A percentile compares a stretch with the other conserved stretches of the same genome.
Evolutionary conservation across 176 grass and related monocot species (phyloP).

Genomic region (Ananas comosus): DNA sequence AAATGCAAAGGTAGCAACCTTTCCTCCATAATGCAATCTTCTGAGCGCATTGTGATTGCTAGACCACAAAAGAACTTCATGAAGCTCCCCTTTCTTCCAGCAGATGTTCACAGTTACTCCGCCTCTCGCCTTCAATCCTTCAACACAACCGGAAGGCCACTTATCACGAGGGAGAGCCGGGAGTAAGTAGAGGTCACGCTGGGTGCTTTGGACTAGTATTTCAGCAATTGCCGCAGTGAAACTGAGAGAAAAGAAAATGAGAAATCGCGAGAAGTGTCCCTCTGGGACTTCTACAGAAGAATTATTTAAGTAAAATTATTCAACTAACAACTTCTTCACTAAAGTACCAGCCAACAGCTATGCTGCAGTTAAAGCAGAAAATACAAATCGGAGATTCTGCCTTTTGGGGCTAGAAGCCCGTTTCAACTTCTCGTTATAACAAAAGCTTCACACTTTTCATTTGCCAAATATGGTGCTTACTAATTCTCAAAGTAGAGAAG

Average conservation of each 20-base stretch:
- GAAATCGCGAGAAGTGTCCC: background rate
- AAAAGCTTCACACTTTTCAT: no score
- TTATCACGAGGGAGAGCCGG: constrained; percentile 58
- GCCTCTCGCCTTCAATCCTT: constrained; percentile 75
- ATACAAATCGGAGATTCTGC: no score
- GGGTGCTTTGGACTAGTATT: constrained; percentile 79
- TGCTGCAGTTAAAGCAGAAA: no score
- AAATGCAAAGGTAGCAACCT: constrained; percentile 12
- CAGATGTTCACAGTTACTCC: constrained; percentile 50
- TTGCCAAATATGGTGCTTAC: no score
- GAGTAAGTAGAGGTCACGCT: constrained; percentile 56
- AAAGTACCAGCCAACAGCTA: no score
- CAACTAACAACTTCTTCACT: no score
- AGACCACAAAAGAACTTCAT: constrained; percentile 70
- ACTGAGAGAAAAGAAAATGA: constrained; percentile 31
- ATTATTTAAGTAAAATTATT: no score
- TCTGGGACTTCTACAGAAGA: background rate
- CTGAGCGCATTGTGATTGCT: constrained; percentile 28
- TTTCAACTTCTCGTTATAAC: no score
- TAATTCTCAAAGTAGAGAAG: no score
- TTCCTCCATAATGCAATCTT: constrained; percentile 35
- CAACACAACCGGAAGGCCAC: constrained; percentile 67
- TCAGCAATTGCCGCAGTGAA: constrained; percentile 75
- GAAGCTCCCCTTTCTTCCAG: constrained; percentile 75
- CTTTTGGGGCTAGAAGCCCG: no score